Evolutionary conservation across 2,329 filamentous ascomycete genomes (phyloP).

Genomic region (Fusarium brevicatenulatum): DNA sequence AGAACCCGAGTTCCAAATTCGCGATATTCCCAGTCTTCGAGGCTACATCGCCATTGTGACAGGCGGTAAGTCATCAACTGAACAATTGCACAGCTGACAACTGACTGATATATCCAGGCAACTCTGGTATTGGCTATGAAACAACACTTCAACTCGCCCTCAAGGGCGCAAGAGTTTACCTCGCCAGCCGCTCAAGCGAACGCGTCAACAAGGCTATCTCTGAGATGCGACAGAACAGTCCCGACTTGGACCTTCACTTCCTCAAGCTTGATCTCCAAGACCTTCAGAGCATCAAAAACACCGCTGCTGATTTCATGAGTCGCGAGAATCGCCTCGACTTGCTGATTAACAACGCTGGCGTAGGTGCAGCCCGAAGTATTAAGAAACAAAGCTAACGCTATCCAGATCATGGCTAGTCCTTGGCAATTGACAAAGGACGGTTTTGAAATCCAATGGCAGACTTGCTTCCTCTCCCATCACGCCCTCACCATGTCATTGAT

Average conservation of each 20-base stretch:
- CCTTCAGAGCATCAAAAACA: conserved; percentile 31
- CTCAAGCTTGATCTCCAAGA: conserved; percentile 39
- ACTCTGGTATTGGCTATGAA: conserved; percentile 40
- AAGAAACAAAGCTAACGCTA: conserved; percentile 19
- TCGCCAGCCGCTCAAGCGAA: conserved; percentile 35
- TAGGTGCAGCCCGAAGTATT: conserved; percentile 30
- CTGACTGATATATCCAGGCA: neutral
- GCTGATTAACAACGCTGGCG: conserved; percentile 39
- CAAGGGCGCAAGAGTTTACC: conserved; percentile 34
- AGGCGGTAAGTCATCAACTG: conserved; percentile 16
- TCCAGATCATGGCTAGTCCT: conserved; percentile 36
- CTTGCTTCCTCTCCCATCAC: conserved; percentile 37
- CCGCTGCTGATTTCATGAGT: conserved; percentile 25
- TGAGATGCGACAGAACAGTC: conserved; percentile 17
- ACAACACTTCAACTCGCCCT: conserved; percentile 36
- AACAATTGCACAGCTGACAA: fast-evolving
- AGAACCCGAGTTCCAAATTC: conserved; percentile 26
- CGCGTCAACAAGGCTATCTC: conserved; percentile 36
- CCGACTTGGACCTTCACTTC: conserved; percentile 35
- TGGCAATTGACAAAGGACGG: conserved; percentile 37
- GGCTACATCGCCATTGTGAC: conserved; percentile 40
- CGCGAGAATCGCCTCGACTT: conserved; percentile 35
- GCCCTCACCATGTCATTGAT: conserved; percentile 32
- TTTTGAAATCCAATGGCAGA: conserved; percentile 38
- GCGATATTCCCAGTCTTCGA: conserved; percentile 32